Percentiles rank a stretch among this genome's conserved stretches.
These are phyloP conservation scores for Xylariaceae sp. DNA, from an alignment of 2,329 filamentous ascomycete species.

Conservation along the genomic window DNA sequence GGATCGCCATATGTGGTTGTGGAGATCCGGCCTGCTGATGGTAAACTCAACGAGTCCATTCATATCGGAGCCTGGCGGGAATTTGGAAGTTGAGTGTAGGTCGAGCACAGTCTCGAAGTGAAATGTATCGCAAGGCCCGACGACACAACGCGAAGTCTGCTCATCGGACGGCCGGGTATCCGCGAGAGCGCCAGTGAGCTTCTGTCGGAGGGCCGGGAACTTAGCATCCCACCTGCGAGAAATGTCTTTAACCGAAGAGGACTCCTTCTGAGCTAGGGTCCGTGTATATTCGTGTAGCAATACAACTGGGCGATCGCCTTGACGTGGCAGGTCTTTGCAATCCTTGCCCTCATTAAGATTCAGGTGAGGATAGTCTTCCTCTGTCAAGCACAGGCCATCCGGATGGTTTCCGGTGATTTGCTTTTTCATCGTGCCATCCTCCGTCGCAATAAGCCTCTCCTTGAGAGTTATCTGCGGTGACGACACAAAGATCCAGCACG, in stretches of 20 bases:
- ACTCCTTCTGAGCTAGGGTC: constrained; percentile 51
- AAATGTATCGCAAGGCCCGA: constrained; percentile 51
- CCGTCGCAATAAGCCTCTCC: constrained; percentile 37
- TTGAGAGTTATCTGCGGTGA: constrained; percentile 49
- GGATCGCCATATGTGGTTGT: constrained; percentile 58
- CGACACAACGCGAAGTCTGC: constrained; percentile 33
- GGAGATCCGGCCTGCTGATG: constrained; percentile 50
- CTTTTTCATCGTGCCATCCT: constrained; percentile 30
- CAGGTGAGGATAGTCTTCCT: constrained; percentile 50
- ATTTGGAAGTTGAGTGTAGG: constrained; percentile 53
- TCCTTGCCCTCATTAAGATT: constrained; percentile 52
- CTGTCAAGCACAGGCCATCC: constrained; percentile 28
- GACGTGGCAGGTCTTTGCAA: constrained; percentile 43
- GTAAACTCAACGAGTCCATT: constrained; percentile 57
- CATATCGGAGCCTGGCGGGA: constrained; percentile 57
- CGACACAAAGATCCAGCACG: constrained; percentile 57
- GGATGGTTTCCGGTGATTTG: constrained; percentile 26
- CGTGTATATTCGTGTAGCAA: constrained; percentile 58
- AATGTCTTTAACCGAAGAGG: constrained; percentile 51
- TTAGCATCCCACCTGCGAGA: constrained; percentile 54
- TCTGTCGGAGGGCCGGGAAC: constrained; percentile 53
- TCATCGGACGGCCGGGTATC: constrained; percentile 39
- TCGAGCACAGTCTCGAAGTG: constrained; percentile 61
- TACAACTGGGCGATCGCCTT: constrained; percentile 44
- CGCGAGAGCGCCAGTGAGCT: constrained; percentile 46